These are phyloP conservation scores for Cynanchum wilfordii DNA, from an alignment of 257 asterid species.

Conservation along the genomic window DNA sequence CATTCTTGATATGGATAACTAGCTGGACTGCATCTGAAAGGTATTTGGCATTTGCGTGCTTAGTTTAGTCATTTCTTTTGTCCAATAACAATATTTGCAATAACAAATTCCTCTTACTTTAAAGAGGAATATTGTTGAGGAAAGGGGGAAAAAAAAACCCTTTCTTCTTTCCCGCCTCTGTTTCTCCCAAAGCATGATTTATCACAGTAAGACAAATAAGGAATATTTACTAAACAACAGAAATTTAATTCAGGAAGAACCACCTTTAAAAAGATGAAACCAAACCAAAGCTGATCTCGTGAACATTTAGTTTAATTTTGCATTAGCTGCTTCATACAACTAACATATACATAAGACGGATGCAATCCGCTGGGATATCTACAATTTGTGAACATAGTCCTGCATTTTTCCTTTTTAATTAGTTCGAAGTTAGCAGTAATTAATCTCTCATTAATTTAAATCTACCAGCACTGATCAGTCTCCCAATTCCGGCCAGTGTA, in stretches of 20 bases:
- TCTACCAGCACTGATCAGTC: slow-evolving; percentile 51
- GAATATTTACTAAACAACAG: neutral
- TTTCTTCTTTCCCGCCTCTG: neutral
- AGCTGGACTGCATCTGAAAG: neutral
- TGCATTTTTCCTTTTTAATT: neutral
- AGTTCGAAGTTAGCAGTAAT: neutral
- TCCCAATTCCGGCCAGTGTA: slow-evolving; percentile 38
- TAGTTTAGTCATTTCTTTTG: neutral
- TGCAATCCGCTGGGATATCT: neutral
- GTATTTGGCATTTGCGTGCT: neutral
- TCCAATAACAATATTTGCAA: neutral
- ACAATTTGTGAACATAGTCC: neutral
- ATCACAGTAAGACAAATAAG: neutral
- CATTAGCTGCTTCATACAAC: slow-evolving; percentile 4
- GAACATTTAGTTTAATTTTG: neutral
- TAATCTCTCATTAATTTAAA: neutral
- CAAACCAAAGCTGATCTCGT: neutral
- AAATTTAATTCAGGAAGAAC: neutral
- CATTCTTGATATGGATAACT: neutral
- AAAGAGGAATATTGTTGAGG: neutral
- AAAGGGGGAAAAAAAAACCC: no score
- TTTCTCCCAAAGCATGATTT: neutral
- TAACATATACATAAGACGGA: neutral
- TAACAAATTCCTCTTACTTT: neutral
- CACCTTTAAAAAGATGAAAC: neutral